Evolutionary conservation across 257 asterid species (phyloP).

Genomic region (Buddleja alternifolia): DNA sequence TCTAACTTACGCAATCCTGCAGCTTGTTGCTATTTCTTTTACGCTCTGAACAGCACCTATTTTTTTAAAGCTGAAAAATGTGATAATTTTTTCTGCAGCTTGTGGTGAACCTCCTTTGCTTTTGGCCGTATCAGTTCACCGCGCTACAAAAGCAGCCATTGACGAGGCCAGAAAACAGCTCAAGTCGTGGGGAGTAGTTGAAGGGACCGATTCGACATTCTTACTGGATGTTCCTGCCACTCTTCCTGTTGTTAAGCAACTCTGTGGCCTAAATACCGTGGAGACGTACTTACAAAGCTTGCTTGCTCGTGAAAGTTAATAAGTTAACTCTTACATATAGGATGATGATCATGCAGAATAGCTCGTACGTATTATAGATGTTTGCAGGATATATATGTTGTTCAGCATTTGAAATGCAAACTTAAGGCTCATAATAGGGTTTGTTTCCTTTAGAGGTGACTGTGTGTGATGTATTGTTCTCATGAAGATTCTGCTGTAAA

Average conservation of each 20-base stretch:
- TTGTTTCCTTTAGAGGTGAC: background rate
- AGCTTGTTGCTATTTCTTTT: background rate
- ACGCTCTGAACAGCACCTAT: background rate
- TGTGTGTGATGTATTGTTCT: too few species aligned
- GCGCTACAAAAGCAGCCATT: conserved; percentile 79
- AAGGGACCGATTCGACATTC: conserved; percentile 47
- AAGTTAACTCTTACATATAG: background rate
- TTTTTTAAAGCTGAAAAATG: background rate
- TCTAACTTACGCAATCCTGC: too few species aligned
- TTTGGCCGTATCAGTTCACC: conserved; percentile 75
- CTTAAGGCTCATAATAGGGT: background rate
- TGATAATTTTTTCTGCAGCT: conserved; percentile 47
- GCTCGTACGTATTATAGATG: too few species aligned
- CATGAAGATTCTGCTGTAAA: too few species aligned
- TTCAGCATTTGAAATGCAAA: background rate
- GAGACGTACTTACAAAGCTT: conserved; percentile 50
- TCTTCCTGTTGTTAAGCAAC: conserved; percentile 71
- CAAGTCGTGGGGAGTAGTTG: conserved; percentile 52
- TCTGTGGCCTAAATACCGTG: conserved; percentile 59
- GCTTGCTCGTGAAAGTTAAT: conserved; percentile 1
- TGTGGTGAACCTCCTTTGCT: conserved; percentile 85
- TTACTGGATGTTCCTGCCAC: conserved; percentile 67
- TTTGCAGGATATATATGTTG: background rate
- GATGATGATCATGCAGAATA: background rate
- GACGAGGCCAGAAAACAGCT: conserved; percentile 68